Base-by-base conservation (phyloP, 805 yeast genomes). In the Saturnispora serradocipensis region DNA sequence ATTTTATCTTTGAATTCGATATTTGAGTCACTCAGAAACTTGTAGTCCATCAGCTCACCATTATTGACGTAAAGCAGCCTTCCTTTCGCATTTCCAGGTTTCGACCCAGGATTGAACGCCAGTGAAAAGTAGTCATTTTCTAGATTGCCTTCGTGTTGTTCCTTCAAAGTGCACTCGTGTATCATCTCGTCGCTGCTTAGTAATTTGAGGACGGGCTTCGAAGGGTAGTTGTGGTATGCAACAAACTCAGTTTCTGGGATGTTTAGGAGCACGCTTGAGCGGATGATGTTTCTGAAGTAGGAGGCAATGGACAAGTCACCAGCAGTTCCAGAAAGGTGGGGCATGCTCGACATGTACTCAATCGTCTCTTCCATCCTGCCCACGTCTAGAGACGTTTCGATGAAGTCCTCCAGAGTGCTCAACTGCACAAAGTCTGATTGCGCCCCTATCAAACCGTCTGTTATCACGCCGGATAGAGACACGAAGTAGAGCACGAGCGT, bases 251-350 rank as follows among this genome's bases (percentile, higher is more conserved):
- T 69, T 45, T 78, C 75, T 43, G 79, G 81, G 5, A 79, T 74
- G 2, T 67, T 53, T 28, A 70, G 67, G 20, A 89, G 54, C 2
- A 86, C 86, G 55, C 81, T 78, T 49, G 79, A 75, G 22, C 67
- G 63, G 67, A 86, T 79, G 46, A 78, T 77, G 24, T 76, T 76
- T 54, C 78, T 73, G 15, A 90, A 71, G 62, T 83, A 88, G 53
- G 76, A 72, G 2, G 88, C 82, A 36, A 89, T 67, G 0, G 91
- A 76, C 53, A 80, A 66, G 64, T 88, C 97, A 18, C 96, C 98
- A 15, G 80, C 77, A 2, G 97, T 84, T 3, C 98, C 98, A 0
- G 97, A 81, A 56, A 84, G 67, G 63, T 89, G 97, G 3, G 96
- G 88, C 81, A 88, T 80, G 7, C 86, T 77, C 27, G 90, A 81